phyloP scores from a whole-genome alignment of 306 rosid genomes.

The Boehmeria nivea region DNA sequence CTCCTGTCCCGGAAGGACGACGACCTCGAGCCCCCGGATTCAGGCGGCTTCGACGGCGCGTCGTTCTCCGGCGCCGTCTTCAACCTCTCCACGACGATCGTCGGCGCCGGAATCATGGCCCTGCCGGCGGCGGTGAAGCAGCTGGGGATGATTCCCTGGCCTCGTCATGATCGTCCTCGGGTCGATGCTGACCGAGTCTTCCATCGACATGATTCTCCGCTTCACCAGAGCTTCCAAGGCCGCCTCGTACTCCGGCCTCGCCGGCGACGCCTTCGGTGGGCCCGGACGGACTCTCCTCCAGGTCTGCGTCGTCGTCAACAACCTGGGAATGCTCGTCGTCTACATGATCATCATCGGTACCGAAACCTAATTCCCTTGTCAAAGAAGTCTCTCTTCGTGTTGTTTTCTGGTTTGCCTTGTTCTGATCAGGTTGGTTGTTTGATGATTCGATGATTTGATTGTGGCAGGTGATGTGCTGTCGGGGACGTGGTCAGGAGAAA shows the following conservation, averaged over 20 bases:
- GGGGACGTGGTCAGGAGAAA: conserved; percentile 46
- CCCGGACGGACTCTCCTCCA: conserved; percentile 45
- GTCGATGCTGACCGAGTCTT: conserved; percentile 46
- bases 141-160: conserved; percentile 50
- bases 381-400: too few species aligned
- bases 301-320: conserved; percentile 50
- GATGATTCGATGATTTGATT: too few species aligned
- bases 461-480: conserved; percentile 58
- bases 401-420: too few species aligned
- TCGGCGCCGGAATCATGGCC: conserved; percentile 81
- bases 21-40: conserved; percentile 18
- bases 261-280: conserved; percentile 45
- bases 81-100: conserved; percentile 61
- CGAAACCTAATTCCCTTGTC: neutral
- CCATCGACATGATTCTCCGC: conserved; percentile 45
- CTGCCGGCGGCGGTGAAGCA: conserved; percentile 58
- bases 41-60: conserved; percentile 37
- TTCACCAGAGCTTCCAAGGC: conserved; percentile 60
- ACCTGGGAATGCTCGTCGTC: conserved; percentile 67
- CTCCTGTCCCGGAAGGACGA: conserved; percentile 25
- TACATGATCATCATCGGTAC: conserved; percentile 76
- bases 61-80: conserved; percentile 59
- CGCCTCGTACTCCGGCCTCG: conserved; percentile 45
- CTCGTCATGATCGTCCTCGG: conserved; percentile 38
- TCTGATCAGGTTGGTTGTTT: too few species aligned